Evolutionary conservation across 2,329 filamentous ascomycete genomes (phyloP).

Genomic region (Arachnomyces sp.): DNA sequence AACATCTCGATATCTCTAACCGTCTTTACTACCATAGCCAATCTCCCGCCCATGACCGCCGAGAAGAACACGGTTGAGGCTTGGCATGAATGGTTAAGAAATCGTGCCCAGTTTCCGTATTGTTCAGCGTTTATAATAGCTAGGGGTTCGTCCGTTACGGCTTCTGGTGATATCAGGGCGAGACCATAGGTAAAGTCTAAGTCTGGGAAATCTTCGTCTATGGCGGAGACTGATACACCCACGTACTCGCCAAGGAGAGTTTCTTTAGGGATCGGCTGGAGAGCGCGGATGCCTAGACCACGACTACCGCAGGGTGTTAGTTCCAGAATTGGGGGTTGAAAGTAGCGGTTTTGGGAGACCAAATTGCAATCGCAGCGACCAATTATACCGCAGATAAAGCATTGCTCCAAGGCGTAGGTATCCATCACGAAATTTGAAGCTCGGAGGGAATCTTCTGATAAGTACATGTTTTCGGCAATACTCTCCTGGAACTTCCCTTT

Average conservation of each 20-base stretch:
- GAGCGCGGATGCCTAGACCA: slow-evolving; percentile 25
- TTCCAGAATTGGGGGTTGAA: no score
- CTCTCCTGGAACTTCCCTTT: neutral
- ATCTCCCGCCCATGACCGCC: slow-evolving; percentile 15
- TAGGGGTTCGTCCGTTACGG: slow-evolving; percentile 3
- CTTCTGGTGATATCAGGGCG: slow-evolving; percentile 14
- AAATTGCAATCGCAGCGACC: no score
- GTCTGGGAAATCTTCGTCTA: no score
- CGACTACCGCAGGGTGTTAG: slow-evolving; percentile 4
- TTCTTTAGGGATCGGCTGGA: slow-evolving; percentile 17
- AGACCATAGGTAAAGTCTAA: no score
- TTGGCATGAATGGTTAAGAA: slow-evolving; percentile 30
- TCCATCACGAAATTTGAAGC: no score
- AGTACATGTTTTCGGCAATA: neutral
- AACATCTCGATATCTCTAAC: slow-evolving; percentile 21
- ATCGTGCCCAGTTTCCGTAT: slow-evolving; percentile 29
- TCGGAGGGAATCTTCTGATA: neutral
- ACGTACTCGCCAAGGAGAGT: slow-evolving; percentile 20
- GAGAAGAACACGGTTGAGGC: slow-evolving; percentile 16
- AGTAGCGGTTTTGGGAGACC: no score
- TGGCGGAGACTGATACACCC: slow-evolving; percentile 15
- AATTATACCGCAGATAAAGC: no score
- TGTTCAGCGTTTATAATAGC: slow-evolving; percentile 13
- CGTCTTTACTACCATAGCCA: slow-evolving; percentile 16
- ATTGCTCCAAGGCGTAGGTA: no score